Base-by-base conservation (phyloP, 73 alveolate species). In the Diophrys sp. region DNA sequence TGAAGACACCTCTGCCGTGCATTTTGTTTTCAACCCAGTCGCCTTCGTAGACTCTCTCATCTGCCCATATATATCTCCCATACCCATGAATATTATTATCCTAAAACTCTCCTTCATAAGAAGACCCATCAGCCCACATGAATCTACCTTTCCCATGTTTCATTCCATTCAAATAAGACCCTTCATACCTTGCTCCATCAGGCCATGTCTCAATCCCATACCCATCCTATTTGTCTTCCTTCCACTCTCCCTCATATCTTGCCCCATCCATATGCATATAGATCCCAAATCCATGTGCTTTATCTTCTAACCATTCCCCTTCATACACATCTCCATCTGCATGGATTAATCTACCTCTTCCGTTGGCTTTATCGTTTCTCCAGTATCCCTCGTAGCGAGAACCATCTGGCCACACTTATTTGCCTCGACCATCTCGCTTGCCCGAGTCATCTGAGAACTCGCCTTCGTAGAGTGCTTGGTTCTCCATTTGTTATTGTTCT, bases 161-260 rank as follows among this genome's bases (percentile, higher is more conserved):
- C 62, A 44, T 44, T 44, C 62, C 62, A 18, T 44, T 44, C 18
- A 44, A 11, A 18, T 44, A 44, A 18, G 5, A 11, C n/a, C 62
- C 62, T 44, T 44, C 62, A 44, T 44, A 44, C 62, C 62, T 44
- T 44, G 62, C 62, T 11, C 62, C 62, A 44, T 44, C 62, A 44
- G 62, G 62, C 62, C 62, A 44, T 11, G 62, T 44, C 62, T 44
- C 62, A 44, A 44, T 18, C 18, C 62, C 62, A 18, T 5, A 11
- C 18, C 62, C 62, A 44, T 44, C 62, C 62, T 44, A 44, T 18
- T 44, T 44, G 18, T 44, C 62, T 18, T 44, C 62, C 62, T 44
- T 44, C 62, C 62, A 44, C 18, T 44, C 62, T 44, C 62, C 62
- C 18, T 44, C 62, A 44, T 44, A 44, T 44, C 62, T 44, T 11